These are phyloP conservation scores for Prunus yedoensis DNA, from an alignment of 331 rosid genomes.

Conservation along the genomic window DNA sequence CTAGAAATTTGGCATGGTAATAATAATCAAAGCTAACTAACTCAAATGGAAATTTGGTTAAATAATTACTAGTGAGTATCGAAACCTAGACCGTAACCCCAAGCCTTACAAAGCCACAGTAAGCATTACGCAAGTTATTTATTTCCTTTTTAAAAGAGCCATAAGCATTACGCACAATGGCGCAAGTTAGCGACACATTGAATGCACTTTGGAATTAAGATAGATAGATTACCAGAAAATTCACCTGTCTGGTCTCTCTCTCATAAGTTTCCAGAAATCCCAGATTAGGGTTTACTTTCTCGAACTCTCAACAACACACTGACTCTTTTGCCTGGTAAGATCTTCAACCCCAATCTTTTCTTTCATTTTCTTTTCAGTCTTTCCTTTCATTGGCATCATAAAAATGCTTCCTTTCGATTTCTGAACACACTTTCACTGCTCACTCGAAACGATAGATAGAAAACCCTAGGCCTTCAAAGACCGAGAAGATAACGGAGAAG, in stretches of 20 bases:
- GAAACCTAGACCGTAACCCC: too few species aligned
- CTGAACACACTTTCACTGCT: conserved; percentile 7
- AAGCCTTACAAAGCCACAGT: too few species aligned
- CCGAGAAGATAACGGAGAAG: neutral
- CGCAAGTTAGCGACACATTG: neutral
- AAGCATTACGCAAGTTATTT: too few species aligned
- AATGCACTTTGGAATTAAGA: neutral
- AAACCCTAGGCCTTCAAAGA: neutral
- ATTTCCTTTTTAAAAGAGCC: too few species aligned
- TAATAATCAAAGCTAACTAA: too few species aligned
- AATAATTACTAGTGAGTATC: too few species aligned
- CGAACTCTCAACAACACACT: conserved; percentile 12
- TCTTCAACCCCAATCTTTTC: conserved; percentile 21
- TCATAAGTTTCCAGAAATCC: conserved; percentile 31
- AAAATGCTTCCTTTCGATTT: conserved; percentile 3
- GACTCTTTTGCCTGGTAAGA: conserved; percentile 38
- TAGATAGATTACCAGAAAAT: conserved; percentile 8
- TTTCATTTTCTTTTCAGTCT: neutral
- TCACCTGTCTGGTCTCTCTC: conserved; percentile 12
- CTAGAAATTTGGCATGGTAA: too few species aligned
- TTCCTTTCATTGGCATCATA: neutral
- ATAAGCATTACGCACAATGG: neutral
- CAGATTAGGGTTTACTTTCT: conserved; percentile 53
- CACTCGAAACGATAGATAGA: neutral
- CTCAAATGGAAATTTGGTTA: too few species aligned